phyloP scores from a whole-genome alignment of 345 rosid species.

The Lepidium africanum region DNA sequence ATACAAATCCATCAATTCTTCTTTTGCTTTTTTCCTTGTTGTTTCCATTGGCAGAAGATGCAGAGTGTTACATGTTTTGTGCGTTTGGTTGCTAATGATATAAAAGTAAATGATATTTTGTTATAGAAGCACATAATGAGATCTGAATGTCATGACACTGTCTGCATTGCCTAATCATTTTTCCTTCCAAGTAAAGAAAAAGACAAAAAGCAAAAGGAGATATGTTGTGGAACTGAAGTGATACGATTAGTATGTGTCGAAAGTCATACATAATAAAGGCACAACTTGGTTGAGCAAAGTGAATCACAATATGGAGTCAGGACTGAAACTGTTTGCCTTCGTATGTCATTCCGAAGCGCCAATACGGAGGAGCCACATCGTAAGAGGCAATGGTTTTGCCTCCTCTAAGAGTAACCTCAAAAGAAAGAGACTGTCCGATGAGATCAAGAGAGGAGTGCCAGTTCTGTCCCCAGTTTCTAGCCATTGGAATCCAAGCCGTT shows the following conservation, averaged over 20 bases:
- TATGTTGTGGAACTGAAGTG: not conserved
- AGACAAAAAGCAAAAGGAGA: not conserved
- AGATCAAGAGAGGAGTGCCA: constrained; percentile 71
- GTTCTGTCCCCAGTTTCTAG: constrained; percentile 94
- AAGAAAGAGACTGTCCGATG: constrained; percentile 74
- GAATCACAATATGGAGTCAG: not conserved
- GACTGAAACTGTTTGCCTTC: constrained; percentile 73
- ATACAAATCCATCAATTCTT: not conserved
- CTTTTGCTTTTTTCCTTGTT: not conserved
- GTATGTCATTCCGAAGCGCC: constrained; percentile 81
- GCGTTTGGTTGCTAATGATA: not conserved
- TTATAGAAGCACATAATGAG: constrained; percentile 2
- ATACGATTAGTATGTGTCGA: not conserved
- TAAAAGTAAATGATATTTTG: constrained; percentile 8
- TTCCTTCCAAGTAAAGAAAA: not conserved
- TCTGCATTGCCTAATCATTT: not conserved
- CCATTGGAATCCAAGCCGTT: constrained; percentile 95
- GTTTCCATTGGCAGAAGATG: not conserved
- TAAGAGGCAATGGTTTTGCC: constrained; percentile 65
- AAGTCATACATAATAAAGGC: not conserved
- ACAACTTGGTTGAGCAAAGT: not conserved
- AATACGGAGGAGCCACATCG: constrained; percentile 68
- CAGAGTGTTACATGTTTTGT: constrained; percentile 5
- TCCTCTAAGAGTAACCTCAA: constrained; percentile 65
- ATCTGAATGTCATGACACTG: not conserved